These are phyloP conservation scores for Skeletonema grethae DNA, from an alignment of 108 stramenopile genomes.

Conservation along the genomic window DNA sequence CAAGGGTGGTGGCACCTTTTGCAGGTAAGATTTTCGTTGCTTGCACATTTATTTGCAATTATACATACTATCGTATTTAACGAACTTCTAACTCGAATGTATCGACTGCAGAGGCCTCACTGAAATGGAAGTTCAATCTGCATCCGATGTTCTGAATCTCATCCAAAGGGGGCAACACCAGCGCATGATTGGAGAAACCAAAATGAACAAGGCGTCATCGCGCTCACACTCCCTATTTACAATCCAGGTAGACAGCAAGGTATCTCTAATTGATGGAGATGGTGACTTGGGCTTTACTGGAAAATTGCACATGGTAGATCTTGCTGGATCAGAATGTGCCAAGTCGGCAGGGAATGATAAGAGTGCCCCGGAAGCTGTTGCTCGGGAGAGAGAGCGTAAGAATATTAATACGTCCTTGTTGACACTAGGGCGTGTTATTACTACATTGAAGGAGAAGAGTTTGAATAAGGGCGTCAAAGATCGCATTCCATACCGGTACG, in stretches of 20 bases:
- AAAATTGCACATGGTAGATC: slow-evolving; percentile 94
- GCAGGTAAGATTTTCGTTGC: slow-evolving; percentile 40
- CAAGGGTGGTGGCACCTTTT: slow-evolving; percentile 61
- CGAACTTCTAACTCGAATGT: neutral
- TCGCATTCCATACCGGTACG: slow-evolving; percentile 57
- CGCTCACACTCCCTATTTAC: slow-evolving; percentile 94
- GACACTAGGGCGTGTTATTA: slow-evolving; percentile 76
- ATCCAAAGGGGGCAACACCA: slow-evolving; percentile 86
- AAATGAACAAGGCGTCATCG: slow-evolving; percentile 93
- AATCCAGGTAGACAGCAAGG: slow-evolving; percentile 62
- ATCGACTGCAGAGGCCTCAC: slow-evolving; percentile 62
- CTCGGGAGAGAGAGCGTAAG: slow-evolving; percentile 73
- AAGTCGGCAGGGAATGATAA: slow-evolving; percentile 48
- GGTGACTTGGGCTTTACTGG: slow-evolving; percentile 78
- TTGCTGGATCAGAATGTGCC: slow-evolving; percentile 77
- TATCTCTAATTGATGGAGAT: slow-evolving; percentile 61
- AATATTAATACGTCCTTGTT: slow-evolving; percentile 80
- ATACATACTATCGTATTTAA: neutral
- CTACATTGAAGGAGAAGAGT: slow-evolving; percentile 67
- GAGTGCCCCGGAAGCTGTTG: slow-evolving; percentile 47
- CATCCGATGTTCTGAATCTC: slow-evolving; percentile 76
- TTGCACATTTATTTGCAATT: neutral
- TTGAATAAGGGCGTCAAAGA: slow-evolving; percentile 43
- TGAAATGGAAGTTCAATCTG: slow-evolving; percentile 68
- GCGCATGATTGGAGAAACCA: slow-evolving; percentile 91